These are phyloP conservation scores for sunflower (Helianthus annuus) DNA, from an alignment of 129 eudicot species.

Conservation along the genomic window DNA sequence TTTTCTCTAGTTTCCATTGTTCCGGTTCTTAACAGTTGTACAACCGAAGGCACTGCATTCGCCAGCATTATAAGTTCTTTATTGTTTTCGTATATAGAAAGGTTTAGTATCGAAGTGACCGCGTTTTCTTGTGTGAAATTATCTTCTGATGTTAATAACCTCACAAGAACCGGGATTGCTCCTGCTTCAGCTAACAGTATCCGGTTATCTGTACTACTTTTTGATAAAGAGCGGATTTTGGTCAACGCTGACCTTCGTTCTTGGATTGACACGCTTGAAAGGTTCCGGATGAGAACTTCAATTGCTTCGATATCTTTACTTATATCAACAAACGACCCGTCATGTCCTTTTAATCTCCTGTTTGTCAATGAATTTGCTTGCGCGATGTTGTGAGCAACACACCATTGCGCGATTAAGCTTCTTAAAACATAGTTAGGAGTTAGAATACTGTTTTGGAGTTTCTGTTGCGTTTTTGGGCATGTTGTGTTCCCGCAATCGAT, in stretches of 20 bases:
- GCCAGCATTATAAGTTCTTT: conserved; percentile 84
- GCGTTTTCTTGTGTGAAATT: conserved; percentile 66
- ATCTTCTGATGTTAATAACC: conserved; percentile 65
- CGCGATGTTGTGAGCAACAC: conserved; percentile 53
- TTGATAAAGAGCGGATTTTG: conserved; percentile 83
- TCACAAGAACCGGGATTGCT: conserved; percentile 77
- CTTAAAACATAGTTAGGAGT: conserved; percentile 75
- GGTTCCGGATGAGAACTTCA: conserved; percentile 64
- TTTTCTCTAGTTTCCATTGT: conserved; percentile 83
- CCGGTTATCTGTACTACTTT: conserved; percentile 87
- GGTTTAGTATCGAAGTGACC: conserved; percentile 79
- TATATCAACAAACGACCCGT: conserved; percentile 86
- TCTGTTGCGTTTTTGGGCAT: conserved; percentile 92
- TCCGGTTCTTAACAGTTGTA: conserved; percentile 74
- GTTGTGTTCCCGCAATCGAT: conserved; percentile 79
- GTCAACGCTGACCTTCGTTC: conserved; percentile 64
- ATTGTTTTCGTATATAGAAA: conserved; percentile 75
- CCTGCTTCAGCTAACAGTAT: conserved; percentile 88
- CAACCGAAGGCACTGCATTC: conserved; percentile 71
- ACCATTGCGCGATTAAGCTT: conserved; percentile 75
- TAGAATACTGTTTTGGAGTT: conserved; percentile 56
- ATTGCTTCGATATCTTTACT: conserved; percentile 78
- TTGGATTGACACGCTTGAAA: conserved; percentile 57
- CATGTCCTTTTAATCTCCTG: conserved; percentile 66
- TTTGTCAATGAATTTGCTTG: conserved; percentile 55